A percentile compares a stretch with the other conserved stretches of the same genome.
Conservation (phyloP, 1,284 basidiomycete species). For the Vanrija pseudolonga region DNA sequence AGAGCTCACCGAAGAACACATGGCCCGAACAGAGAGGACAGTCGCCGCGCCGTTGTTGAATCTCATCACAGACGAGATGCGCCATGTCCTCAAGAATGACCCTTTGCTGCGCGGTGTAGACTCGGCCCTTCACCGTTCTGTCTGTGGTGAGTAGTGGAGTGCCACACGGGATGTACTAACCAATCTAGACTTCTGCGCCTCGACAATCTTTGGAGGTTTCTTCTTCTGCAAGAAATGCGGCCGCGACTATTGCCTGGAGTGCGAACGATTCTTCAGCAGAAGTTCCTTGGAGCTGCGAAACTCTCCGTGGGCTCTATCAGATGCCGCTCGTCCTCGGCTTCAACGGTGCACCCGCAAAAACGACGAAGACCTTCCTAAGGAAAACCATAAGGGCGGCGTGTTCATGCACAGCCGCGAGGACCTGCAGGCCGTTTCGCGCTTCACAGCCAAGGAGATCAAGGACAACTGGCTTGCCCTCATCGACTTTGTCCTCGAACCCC, state of each 20-base stretch:
- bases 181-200: slow-evolving; percentile 77
- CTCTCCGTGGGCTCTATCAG: slow-evolving; percentile 51
- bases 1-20: slow-evolving; percentile 25
- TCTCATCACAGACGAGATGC: slow-evolving; percentile 63
- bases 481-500: slow-evolving; percentile 29
- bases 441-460: slow-evolving; percentile 63
- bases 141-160: slow-evolving; percentile 62
- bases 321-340: slow-evolving; percentile 43
- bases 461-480: slow-evolving; percentile 45
- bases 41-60: slow-evolving; percentile 68
- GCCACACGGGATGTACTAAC: too few relatives aligned
- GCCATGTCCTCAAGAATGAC: slow-evolving; percentile 60
- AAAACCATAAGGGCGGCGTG: neutral
- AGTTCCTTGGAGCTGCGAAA: slow-evolving; percentile 55
- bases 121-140: slow-evolving; percentile 66
- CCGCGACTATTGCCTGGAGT: slow-evolving; percentile 80
- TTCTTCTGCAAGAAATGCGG: slow-evolving; percentile 89
- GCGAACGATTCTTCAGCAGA: slow-evolving; percentile 66
- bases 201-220: slow-evolving; percentile 80
- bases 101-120: slow-evolving; percentile 70
- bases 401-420: slow-evolving; percentile 44
- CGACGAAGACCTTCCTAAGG: slow-evolving; percentile 6
- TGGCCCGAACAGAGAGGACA: slow-evolving; percentile 48
- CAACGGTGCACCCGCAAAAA: slow-evolving; percentile 9
- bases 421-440: slow-evolving; percentile 76